phyloP scores from a whole-genome alignment of 192 early-diverging fungal species.

The Rhizoclosmatium globosum region DNA sequence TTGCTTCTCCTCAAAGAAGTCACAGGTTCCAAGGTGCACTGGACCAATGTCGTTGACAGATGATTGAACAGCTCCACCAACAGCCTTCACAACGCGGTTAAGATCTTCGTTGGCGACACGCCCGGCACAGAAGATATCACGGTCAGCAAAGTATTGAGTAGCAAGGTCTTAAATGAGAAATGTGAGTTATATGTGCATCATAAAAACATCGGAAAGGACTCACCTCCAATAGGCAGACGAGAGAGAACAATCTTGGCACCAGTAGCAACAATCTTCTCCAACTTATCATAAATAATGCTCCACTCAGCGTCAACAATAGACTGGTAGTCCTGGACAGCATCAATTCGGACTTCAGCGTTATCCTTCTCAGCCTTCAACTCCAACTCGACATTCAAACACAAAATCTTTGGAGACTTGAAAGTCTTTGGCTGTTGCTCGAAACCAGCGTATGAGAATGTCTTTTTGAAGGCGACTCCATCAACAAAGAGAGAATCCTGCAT shows the following conservation, averaged over 20 bases:
- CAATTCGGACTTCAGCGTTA: constrained; percentile 98
- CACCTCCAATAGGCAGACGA: constrained; percentile 90
- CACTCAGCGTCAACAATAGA: constrained; percentile 99
- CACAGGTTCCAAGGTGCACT: constrained; percentile 88
- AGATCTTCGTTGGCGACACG: constrained; percentile 94
- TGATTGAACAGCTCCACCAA: constrained; percentile 92
- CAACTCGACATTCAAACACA: constrained; percentile 95
- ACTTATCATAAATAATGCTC: constrained; percentile 98
- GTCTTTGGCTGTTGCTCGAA: constrained; percentile 99
- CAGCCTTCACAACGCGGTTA: constrained; percentile 92
- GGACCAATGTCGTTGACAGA: constrained; percentile 85
- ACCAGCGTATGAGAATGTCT: constrained; percentile 98
- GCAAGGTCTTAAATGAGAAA: constrained; percentile 85
- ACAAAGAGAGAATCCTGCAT: constrained; percentile 98
- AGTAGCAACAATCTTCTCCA: constrained; percentile 92
- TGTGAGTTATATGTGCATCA: no score
- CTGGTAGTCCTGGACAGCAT: constrained; percentile 96
- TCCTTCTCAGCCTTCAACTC: constrained; percentile 99
- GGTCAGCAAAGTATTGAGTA: constrained; percentile 99
- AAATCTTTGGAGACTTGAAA: constrained; percentile 89
- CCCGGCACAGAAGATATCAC: constrained; percentile 98
- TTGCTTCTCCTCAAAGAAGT: constrained; percentile 93
- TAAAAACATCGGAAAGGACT: not conserved
- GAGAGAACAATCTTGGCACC: constrained; percentile 98
- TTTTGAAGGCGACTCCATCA: constrained; percentile 99